phyloP scores from a whole-genome alignment of 768 basidiomycete genomes.

The Ramaria sp. region DNA sequence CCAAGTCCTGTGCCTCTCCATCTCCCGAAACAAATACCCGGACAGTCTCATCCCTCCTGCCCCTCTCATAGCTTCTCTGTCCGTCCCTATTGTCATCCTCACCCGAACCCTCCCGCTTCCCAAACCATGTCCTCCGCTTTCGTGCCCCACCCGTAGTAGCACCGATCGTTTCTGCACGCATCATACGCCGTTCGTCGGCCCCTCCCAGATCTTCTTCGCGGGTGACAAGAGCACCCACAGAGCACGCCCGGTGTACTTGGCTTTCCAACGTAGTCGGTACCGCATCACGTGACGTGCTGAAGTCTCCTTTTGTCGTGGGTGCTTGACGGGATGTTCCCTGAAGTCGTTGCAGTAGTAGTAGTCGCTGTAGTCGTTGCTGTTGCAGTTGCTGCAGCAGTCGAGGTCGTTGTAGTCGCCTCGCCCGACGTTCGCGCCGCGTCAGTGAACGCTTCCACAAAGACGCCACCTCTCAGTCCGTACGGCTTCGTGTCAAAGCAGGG shows the following conservation, averaged over 20 bases:
- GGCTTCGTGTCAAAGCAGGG: conserved; percentile 78
- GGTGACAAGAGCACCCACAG: too few relatives aligned
- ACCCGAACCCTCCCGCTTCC: too few relatives aligned
- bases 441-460: conserved; percentile 67
- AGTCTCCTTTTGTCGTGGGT: too few relatives aligned
- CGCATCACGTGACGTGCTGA: too few relatives aligned
- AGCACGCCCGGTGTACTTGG: too few relatives aligned
- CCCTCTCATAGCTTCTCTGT: background rate
- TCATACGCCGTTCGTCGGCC: background rate
- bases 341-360: too few relatives aligned
- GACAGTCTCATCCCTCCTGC: background rate
- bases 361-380: too few relatives aligned
- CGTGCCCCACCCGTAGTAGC: too few relatives aligned
- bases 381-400: background rate
- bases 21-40: background rate
- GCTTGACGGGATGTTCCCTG: too few relatives aligned
- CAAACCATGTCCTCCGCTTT: too few relatives aligned
- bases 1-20: background rate
- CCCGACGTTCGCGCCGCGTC: conserved; percentile 1
- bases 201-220: too few relatives aligned
- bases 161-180: background rate
- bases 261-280: too few relatives aligned
- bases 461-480: conserved; percentile 69
- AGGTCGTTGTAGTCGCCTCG: conserved; percentile 1
- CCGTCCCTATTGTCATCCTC: background rate